Base-by-base conservation (phyloP, 495 filamentous ascomycete genomes). In the Friedmanniomyces endolithicus region DNA sequence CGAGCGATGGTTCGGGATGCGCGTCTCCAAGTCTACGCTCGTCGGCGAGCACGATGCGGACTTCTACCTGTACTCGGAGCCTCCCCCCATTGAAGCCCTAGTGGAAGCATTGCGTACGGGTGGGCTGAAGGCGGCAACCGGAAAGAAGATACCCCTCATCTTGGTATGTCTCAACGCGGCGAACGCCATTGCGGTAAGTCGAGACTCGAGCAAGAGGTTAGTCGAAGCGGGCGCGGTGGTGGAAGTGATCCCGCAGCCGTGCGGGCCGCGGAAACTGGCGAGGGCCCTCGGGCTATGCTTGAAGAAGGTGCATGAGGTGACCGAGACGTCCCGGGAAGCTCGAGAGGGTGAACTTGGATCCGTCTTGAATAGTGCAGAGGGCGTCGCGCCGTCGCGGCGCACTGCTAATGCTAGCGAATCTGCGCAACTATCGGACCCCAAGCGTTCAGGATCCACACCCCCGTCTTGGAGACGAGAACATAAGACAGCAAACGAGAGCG, bases 181-280 rank as follows among this genome's bases (percentile, higher is more conserved):
- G 23, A 19, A 29, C 9, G 50, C 50, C 7, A 43, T 53, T 31
- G 20, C 19, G 3, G 50, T 53, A 6, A n/a, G 24, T 16, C 9
- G 24, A 25, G 8, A 45, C 19, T 19, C 19, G 2, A 35, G 37
- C 19, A 29, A 45, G 29, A 34, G 11, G 11, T 19, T 53, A 8
- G 17, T 9, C 9, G 25, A 43, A 7, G 16, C 45, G 50, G 50
- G 50, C 17, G 24, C 2, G 9, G 29, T 53, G 6, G 39, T 53
- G 14, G 50, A 53, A 33, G 50, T 53, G 19, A 45, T 53, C 2
- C 22, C 50, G 23, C 50, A 53, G 39, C 50, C 50, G 16, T 53
- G 50, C 25, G 50, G 50, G 9, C 50, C 50, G 40, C 17, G 50
- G 37, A 53, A 53, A 34, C 19, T 53, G 19, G 50, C 37, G n/a